Evolutionary conservation across 768 basidiomycete genomes (phyloP).

Genomic region (Podaxis sp.): DNA sequence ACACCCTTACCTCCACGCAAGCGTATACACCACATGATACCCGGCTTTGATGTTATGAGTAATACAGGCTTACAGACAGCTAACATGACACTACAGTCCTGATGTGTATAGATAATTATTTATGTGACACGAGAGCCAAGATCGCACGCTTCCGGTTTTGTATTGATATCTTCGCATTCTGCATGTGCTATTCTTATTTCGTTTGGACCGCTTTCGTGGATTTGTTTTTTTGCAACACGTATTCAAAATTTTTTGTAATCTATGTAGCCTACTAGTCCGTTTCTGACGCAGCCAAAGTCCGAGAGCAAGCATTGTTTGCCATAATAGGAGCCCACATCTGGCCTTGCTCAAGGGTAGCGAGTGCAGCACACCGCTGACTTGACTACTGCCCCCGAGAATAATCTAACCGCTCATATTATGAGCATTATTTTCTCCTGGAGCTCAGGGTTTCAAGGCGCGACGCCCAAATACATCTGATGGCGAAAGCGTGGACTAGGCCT

Average conservation of each 20-base stretch:
- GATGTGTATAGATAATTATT: conserved; percentile 29
- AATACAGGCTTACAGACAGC: conserved; percentile 54
- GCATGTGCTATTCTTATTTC: conserved; percentile 14
- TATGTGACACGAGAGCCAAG: conserved; percentile 1
- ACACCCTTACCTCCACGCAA: conserved; percentile 59
- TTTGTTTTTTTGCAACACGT: not conserved
- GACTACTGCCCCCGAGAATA: too few relatives aligned
- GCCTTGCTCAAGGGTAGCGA: not conserved
- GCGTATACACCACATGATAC: conserved; percentile 66
- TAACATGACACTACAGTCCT: conserved; percentile 52
- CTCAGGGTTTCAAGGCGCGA: too few relatives aligned
- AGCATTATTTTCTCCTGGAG: too few relatives aligned
- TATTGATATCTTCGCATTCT: conserved; percentile 23
- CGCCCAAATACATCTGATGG: too few relatives aligned
- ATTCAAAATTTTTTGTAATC: not conserved
- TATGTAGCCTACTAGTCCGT: conserved; percentile 2
- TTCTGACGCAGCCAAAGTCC: not conserved
- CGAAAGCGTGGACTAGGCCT: too few relatives aligned
- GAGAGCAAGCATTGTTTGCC: not conserved
- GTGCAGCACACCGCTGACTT: too few relatives aligned
- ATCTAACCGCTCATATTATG: too few relatives aligned
- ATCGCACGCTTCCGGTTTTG: conserved; percentile 19
- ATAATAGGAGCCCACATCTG: not conserved
- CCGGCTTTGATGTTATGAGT: conserved; percentile 55
- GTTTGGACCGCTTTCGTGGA: conserved; percentile 10